phyloP scores from a whole-genome alignment of 371 early-diverging fungal species.

The Mucor mucedo region DNA sequence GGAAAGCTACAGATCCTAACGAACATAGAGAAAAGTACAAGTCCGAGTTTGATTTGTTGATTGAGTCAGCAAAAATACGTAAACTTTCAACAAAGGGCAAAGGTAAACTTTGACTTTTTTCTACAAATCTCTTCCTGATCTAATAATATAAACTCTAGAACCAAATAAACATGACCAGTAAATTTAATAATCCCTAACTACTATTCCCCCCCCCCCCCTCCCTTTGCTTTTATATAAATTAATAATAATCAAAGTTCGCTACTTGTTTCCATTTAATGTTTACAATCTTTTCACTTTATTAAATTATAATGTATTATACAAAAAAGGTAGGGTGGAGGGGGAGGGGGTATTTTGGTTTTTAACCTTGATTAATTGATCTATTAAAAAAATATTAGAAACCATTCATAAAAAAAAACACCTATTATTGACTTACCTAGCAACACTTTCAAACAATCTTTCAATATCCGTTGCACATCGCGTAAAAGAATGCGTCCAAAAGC shows the following conservation, averaged over 20 bases:
- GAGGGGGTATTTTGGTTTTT: not conserved
- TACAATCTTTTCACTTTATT: too few relatives aligned
- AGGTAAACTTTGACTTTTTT: not conserved
- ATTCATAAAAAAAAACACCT: not conserved
- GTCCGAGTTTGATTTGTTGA: not conserved
- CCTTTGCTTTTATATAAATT: too few relatives aligned
- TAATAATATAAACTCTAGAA: too few relatives aligned
- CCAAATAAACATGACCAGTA: not conserved
- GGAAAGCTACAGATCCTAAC: constrained; percentile 15
- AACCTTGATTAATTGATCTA: constrained; percentile 10
- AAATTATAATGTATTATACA: not conserved
- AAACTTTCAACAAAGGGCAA: not conserved
- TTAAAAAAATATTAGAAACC: not conserved
- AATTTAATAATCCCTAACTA: not conserved
- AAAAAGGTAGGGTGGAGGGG: not conserved
- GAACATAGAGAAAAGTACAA: constrained; percentile 17
- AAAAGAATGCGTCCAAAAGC: constrained; percentile 85
- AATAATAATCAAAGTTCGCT: too few relatives aligned
- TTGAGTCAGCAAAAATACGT: not conserved
- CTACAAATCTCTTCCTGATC: not conserved
- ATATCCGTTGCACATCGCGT: constrained; percentile 76
- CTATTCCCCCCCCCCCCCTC: too few relatives aligned
- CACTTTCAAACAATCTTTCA: constrained; percentile 73
- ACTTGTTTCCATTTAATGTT: too few relatives aligned
- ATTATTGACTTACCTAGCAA: constrained; percentile 55